These are phyloP conservation scores for Trematosphaeria pertusa DNA, from an alignment of 2,329 filamentous ascomycete species.

Conservation along the genomic window DNA sequence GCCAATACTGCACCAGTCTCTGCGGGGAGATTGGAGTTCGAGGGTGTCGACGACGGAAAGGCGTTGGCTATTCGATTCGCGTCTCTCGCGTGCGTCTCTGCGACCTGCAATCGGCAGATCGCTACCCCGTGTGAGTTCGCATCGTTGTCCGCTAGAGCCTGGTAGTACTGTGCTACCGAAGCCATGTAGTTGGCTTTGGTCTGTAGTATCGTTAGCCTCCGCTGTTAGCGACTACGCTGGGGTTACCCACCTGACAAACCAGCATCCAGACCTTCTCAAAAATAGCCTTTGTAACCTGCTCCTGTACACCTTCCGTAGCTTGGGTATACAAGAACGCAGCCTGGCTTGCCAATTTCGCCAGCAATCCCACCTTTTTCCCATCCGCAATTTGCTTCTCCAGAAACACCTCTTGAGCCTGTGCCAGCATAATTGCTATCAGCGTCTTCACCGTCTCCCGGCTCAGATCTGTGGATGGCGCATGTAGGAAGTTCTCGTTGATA, in stretches of 20 bases:
- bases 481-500: constrained; percentile 99
- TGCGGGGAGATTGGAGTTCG: constrained; percentile 81
- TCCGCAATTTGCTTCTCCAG: constrained; percentile 94
- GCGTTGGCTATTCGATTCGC: constrained; percentile 77
- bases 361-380: constrained; percentile 86
- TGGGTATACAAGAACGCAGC: constrained; percentile 87
- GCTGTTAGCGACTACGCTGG: not conserved
- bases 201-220: constrained; percentile 47
- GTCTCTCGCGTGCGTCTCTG: constrained; percentile 79
- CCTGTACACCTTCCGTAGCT: constrained; percentile 86
- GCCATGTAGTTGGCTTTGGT: constrained; percentile 82
- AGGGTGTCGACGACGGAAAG: constrained; percentile 80
- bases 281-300: constrained; percentile 87
- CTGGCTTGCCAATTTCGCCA: constrained; percentile 93
- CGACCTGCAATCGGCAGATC: constrained; percentile 81
- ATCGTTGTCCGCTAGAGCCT: constrained; percentile 89
- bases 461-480: constrained; percentile 94
- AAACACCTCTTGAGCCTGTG: constrained; percentile 96
- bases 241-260: constrained; percentile 71
- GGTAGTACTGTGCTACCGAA: constrained; percentile 91
- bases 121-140: constrained; percentile 85
- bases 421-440: constrained; percentile 89
- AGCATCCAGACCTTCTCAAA: constrained; percentile 95
- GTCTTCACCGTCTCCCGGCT: constrained; percentile 96
- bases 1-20: constrained; percentile 77